phyloP scores from a whole-genome alignment of 805 yeast species.

The Spathaspora girioi region DNA sequence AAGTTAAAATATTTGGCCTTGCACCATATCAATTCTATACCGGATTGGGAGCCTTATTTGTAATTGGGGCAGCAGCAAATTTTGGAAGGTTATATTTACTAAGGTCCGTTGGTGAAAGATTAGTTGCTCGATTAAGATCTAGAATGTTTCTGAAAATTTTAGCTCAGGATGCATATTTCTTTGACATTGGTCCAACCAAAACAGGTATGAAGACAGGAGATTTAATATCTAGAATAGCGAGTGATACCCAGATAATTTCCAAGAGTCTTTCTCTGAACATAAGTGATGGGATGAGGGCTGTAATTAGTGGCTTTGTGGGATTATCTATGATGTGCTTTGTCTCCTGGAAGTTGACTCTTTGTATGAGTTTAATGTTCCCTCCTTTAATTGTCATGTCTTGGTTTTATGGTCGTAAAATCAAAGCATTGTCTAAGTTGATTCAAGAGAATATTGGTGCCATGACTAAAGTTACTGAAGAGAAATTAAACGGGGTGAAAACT shows the following conservation, averaged over 20 bases:
- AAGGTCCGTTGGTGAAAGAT: constrained; percentile 77
- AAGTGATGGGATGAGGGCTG: constrained; percentile 86
- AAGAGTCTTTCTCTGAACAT: constrained; percentile 83
- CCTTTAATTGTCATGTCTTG: constrained; percentile 77
- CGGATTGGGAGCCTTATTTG: constrained; percentile 58
- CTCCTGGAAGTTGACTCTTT: constrained; percentile 75
- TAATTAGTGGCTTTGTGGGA: constrained; percentile 81
- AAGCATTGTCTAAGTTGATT: constrained; percentile 66
- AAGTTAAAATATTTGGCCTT: constrained; percentile 44
- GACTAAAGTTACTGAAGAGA: constrained; percentile 90
- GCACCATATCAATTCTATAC: constrained; percentile 61
- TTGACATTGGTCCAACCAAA: constrained; percentile 66
- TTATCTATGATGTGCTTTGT: constrained; percentile 88
- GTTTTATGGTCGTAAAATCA: constrained; percentile 76
- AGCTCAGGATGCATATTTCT: constrained; percentile 83
- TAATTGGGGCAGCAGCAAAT: constrained; percentile 74
- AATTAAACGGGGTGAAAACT: constrained; percentile 77
- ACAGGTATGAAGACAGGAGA: constrained; percentile 75
- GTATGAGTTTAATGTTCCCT: constrained; percentile 78
- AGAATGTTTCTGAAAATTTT: constrained; percentile 72
- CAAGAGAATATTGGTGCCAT: constrained; percentile 83
- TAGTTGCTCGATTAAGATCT: constrained; percentile 80
- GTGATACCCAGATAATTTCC: constrained; percentile 86
- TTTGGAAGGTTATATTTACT: constrained; percentile 75
- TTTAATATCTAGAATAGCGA: constrained; percentile 79